Conservation (phyloP, 2,329 filamentous ascomycete species). For the Emergomyces africanus region DNA sequence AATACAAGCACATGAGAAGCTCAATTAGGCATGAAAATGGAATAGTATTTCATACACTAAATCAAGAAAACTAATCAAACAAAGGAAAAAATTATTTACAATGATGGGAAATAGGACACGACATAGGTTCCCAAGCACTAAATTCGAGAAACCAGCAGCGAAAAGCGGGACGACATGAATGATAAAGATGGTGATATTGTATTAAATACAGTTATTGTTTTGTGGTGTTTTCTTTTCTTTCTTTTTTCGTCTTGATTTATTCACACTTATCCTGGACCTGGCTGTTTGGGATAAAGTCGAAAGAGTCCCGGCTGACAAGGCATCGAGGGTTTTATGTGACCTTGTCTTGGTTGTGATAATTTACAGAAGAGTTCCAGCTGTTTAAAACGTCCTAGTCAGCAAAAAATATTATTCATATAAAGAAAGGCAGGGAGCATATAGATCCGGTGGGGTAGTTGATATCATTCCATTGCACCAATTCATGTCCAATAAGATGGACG, state of each 20-base stretch:
- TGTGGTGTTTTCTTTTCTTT: not conserved
- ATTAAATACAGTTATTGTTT: not conserved
- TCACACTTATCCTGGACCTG: not conserved
- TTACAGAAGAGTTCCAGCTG: conserved; percentile 90
- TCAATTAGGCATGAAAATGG: not conserved
- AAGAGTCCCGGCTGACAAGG: not conserved
- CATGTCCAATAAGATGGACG: not conserved
- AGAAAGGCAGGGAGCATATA: not conserved
- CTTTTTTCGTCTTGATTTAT: not conserved
- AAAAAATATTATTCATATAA: not conserved
- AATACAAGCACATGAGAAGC: not conserved
- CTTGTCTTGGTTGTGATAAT: conserved; percentile 95
- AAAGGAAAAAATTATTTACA: conserved; percentile 1
- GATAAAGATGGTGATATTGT: not conserved
- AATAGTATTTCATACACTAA: not conserved
- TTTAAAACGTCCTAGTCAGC: conserved; percentile 11
- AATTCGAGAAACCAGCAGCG: not conserved
- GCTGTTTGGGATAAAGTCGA: not conserved
- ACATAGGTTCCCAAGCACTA: not conserved
- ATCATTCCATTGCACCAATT: not conserved
- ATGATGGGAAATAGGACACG: not conserved
- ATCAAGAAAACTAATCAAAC: not conserved
- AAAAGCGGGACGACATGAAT: not conserved
- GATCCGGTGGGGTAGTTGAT: not conserved
- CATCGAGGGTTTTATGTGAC: conserved; percentile 20